Percentiles rank a stretch among this genome's conserved stretches.
phyloP scores from a whole-genome alignment of 306 rosid genomes.

The Senna siamea region DNA sequence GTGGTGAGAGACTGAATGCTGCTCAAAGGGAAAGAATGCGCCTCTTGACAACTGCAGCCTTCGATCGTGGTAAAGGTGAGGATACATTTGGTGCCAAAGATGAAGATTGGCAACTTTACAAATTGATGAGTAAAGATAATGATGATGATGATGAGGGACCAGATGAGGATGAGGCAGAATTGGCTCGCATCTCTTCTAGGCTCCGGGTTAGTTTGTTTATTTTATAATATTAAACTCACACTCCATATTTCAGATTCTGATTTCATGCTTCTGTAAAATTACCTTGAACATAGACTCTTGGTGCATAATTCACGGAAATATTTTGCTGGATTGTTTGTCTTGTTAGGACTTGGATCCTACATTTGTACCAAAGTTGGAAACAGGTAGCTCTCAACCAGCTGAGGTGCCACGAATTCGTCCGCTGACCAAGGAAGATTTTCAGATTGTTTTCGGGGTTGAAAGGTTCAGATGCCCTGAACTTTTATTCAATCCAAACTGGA shows the following conservation, averaged over 20 bases:
- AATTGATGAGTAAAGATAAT: conserved; percentile 76
- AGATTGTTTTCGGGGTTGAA: conserved; percentile 79
- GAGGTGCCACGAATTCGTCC: conserved; percentile 69
- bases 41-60: conserved; percentile 95
- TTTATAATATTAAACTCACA: background rate
- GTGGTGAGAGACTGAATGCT: conserved; percentile 94
- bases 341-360: conserved; percentile 83
- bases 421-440: conserved; percentile 81
- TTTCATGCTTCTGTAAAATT: conserved; percentile 10
- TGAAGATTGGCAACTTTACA: conserved; percentile 98
- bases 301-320: conserved; percentile 7
- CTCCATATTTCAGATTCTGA: background rate
- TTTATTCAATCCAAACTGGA: conserved; percentile 86
- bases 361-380: conserved; percentile 74
- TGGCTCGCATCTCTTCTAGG: conserved; percentile 71
- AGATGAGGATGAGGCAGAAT: conserved; percentile 73
- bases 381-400: conserved; percentile 54
- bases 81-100: conserved; percentile 87
- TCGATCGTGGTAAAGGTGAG: conserved; percentile 96
- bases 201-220: conserved; percentile 68
- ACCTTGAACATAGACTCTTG: background rate
- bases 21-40: conserved; percentile 99
- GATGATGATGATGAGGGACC: conserved; percentile 79
- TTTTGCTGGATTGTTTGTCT: conserved; percentile 30
- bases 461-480: conserved; percentile 96